These are phyloP conservation scores for rapeseed (Brassica napus) DNA, from an alignment of 345 rosid species.

Conservation along the genomic window DNA sequence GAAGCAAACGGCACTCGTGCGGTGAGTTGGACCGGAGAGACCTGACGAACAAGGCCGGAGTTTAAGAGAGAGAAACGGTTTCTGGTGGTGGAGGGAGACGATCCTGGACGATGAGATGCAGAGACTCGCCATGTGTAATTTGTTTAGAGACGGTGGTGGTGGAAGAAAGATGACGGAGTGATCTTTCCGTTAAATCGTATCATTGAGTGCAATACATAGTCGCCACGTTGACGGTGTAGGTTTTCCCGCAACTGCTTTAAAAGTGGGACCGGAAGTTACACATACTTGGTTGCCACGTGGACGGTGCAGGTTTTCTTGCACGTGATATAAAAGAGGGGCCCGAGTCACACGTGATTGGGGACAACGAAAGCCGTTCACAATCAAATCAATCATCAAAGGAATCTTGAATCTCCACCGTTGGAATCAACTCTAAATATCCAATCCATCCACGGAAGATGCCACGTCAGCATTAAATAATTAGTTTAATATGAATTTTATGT, in stretches of 20 bases:
- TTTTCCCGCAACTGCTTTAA: background rate
- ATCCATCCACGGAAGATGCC: conserved; percentile 6
- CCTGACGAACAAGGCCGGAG: conserved; percentile 17
- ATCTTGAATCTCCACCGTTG: conserved; percentile 40
- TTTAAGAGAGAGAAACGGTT: conserved; percentile 24
- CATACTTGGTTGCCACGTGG: conserved; percentile 14
- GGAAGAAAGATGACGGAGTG: conserved; percentile 24
- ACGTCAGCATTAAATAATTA: conserved; percentile 26
- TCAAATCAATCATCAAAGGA: background rate
- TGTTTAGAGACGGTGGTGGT: conserved; percentile 14
- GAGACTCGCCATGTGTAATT: conserved; percentile 37
- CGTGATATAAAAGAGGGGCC: background rate
- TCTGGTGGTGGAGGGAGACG: conserved; percentile 34
- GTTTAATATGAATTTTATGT: background rate
- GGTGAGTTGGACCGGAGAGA: conserved; percentile 12
- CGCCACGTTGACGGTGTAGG: conserved; percentile 31
- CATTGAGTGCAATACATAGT: background rate
- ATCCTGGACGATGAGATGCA: conserved; percentile 41
- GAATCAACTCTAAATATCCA: background rate
- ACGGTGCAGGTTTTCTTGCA: conserved; percentile 21
- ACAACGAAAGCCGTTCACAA: background rate
- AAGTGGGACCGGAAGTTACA: background rate
- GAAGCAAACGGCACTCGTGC: conserved; percentile 42
- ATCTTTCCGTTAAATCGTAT: conserved; percentile 34
- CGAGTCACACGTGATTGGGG: conserved; percentile 12